Conservation (phyloP, 805 yeast species). For the Candida germanica region DNA sequence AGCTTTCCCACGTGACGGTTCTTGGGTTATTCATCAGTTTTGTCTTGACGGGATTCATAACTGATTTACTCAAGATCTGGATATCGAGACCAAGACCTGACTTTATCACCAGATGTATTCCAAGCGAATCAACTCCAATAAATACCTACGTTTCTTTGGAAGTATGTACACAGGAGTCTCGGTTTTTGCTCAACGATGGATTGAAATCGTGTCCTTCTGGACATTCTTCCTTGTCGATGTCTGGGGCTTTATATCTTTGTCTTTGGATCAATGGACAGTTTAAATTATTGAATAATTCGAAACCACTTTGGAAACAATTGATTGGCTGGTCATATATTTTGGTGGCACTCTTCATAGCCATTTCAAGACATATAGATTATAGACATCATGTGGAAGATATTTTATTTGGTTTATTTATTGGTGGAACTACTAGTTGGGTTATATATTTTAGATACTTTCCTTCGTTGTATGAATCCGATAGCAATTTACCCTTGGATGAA, state of each 20-base stretch:
- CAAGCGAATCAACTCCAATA: constrained; percentile 22
- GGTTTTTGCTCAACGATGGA: constrained; percentile 36
- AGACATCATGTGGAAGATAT: constrained; percentile 36
- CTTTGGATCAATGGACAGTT: constrained; percentile 33
- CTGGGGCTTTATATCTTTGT: constrained; percentile 30
- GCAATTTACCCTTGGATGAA: constrained; percentile 8
- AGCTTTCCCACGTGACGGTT: constrained; percentile 24
- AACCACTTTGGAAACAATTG: constrained; percentile 4
- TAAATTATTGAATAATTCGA: constrained; percentile 7
- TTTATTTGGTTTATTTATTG: constrained; percentile 26
- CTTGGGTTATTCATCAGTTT: constrained; percentile 30
- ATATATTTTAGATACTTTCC: constrained; percentile 13
- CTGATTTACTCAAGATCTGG: constrained; percentile 38
- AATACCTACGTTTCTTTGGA: constrained; percentile 25
- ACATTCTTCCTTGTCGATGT: constrained; percentile 35
- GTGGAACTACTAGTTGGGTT: constrained; percentile 18
- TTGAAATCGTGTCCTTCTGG: constrained; percentile 42
- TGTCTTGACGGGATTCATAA: constrained; percentile 27
- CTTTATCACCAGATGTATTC: constrained; percentile 39
- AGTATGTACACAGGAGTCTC: constrained; percentile 25
- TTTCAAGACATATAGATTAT: constrained; percentile 33
- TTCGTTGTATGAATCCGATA: constrained; percentile 2
- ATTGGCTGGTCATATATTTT: constrained; percentile 18
- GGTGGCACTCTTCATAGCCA: constrained; percentile 29
- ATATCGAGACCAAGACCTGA: constrained; percentile 45